These are phyloP conservation scores for Aspergillus viridinutans DNA, from an alignment of 2,329 filamentous ascomycete genomes.

Conservation along the genomic window DNA sequence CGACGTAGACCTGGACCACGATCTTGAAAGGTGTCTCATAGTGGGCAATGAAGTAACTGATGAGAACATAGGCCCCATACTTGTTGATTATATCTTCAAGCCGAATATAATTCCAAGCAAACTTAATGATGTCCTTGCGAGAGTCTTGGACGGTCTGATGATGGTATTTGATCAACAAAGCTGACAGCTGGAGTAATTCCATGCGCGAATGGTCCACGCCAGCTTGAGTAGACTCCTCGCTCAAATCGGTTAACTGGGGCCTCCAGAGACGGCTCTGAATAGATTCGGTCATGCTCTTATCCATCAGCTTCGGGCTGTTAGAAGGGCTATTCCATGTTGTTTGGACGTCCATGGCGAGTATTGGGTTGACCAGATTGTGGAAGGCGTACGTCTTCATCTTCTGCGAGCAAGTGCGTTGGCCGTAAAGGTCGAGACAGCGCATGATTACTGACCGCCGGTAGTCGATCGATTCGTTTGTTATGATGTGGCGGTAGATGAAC, in stretches of 20 bases:
- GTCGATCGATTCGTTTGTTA: constrained; percentile 77
- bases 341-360: constrained; percentile 94
- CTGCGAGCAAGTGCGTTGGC: constrained; percentile 71
- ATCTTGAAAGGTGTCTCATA: constrained; percentile 97
- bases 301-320: constrained; percentile 69
- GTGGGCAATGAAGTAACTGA: constrained; percentile 94
- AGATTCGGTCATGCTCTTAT: constrained; percentile 79
- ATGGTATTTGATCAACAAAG: constrained; percentile 93
- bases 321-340: constrained; percentile 63
- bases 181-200: constrained; percentile 91
- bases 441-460: constrained; percentile 80
- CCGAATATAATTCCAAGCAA: constrained; percentile 96
- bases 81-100: constrained; percentile 99
- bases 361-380: constrained; percentile 89
- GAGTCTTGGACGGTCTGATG: constrained; percentile 81
- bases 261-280: constrained; percentile 94
- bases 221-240: constrained; percentile 76
- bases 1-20: constrained; percentile 89
- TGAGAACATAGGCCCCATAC: constrained; percentile 93
- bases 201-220: constrained; percentile 94
- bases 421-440: constrained; percentile 83
- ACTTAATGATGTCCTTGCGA: constrained; percentile 97
- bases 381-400: constrained; percentile 91
- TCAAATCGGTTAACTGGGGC: constrained; percentile 73
- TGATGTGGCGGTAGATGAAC: constrained; percentile 81